Percentiles rank a stretch among this genome's conserved stretches.
Evolutionary conservation across 1,284 basidiomycete genomes (phyloP).

Genomic region (Wolfiporia cocos): DNA sequence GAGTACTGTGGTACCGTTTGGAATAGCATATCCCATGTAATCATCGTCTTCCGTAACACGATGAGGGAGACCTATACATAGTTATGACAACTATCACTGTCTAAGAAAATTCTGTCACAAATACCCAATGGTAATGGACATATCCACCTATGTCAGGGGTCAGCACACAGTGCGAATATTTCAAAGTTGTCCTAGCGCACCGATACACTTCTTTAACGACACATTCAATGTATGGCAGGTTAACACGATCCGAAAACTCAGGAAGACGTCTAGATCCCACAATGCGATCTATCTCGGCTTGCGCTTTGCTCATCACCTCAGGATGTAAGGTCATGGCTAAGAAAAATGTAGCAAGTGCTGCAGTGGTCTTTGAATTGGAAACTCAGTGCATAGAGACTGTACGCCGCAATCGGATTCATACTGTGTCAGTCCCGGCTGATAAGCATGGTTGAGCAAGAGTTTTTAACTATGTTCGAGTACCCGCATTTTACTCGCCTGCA

Average conservation of each 20-base stretch:
- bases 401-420: constrained; percentile 1
- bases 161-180: not conserved
- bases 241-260: constrained; percentile 37
- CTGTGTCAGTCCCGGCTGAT: constrained; percentile 22
- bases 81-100: not conserved
- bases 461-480: not conserved
- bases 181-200: not conserved
- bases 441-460: not conserved
- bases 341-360: constrained; percentile 25
- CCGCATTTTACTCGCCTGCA: not conserved
- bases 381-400: not conserved
- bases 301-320: constrained; percentile 40
- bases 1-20: constrained; percentile 37
- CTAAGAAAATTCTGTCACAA: not conserved
- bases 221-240: constrained; percentile 33
- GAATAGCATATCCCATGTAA: constrained; percentile 41
- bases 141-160: not conserved
- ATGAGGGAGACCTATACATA: constrained; percentile 37
- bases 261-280: constrained; percentile 40
- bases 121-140: not conserved
- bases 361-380: not conserved
- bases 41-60: constrained; percentile 41
- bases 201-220: constrained; percentile 25
- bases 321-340: constrained; percentile 48
- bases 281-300: constrained; percentile 24